Percentiles rank a stretch among this genome's conserved stretches.
Evolutionary conservation across 768 basidiomycete species (phyloP).

Genomic region (Chalciporus sphaerocephalus): DNA sequence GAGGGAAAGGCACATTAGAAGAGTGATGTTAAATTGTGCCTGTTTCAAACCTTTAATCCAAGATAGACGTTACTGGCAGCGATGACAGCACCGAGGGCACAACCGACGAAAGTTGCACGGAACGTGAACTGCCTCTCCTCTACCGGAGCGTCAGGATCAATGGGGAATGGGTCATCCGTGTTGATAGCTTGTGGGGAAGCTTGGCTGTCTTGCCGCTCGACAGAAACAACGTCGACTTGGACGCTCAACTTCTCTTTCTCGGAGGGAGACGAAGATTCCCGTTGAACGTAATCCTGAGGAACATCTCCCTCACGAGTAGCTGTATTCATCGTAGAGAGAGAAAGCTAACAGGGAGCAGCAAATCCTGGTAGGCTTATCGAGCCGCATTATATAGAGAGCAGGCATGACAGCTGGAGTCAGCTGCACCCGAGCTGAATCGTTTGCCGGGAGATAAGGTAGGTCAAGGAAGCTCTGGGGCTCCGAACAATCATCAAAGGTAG

Average conservation of each 20-base stretch:
- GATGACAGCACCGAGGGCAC: conserved; percentile 49
- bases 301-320: conserved; percentile 1
- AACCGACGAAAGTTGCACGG: conserved; percentile 49
- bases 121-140: conserved; percentile 48
- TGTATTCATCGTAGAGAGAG: background rate
- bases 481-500: too few species aligned
- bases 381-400: too few species aligned
- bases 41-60: conserved; percentile 47
- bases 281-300: background rate
- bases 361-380: too few species aligned
- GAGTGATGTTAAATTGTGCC: background rate
- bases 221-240: conserved; percentile 1
- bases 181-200: conserved; percentile 11
- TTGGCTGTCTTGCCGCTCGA: conserved; percentile 5
- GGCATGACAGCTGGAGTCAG: too few species aligned
- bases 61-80: conserved; percentile 65
- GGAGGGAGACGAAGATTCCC: too few species aligned
- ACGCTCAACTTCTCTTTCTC: conserved; percentile 5
- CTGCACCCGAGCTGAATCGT: too few species aligned
- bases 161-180: conserved; percentile 46
- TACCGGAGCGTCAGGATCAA: conserved; percentile 42
- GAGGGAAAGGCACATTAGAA: background rate
- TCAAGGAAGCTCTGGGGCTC: too few species aligned
- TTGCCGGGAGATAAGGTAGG: too few species aligned
- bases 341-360: too few species aligned